Conservation (phyloP, 495 filamentous ascomycete species). For the Pyrenula aspistea region DNA sequence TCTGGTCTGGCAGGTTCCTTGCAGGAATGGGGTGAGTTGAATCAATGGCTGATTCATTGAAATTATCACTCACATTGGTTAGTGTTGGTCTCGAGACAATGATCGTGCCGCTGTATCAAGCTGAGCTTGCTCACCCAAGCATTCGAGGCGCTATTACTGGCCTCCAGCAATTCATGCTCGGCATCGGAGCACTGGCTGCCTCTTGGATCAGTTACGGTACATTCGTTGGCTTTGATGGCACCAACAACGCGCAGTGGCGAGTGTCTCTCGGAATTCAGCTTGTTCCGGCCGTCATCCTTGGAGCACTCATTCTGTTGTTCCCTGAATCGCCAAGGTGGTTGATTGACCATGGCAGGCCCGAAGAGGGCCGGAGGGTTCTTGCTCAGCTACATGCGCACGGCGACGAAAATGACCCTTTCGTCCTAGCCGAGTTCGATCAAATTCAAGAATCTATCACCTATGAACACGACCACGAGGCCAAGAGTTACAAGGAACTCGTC, state of each 20-base stretch:
- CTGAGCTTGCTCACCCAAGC: conserved; percentile 30
- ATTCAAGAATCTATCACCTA: conserved; percentile 28
- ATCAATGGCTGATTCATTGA: conserved; percentile 25
- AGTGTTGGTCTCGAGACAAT: conserved; percentile 50
- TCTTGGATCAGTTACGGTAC: conserved; percentile 32
- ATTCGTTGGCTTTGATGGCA: conserved; percentile 34
- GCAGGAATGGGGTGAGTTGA: conserved; percentile 40
- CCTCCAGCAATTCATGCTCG: conserved; percentile 34
- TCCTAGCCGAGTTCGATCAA: conserved; percentile 28
- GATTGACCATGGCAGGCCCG: conserved; percentile 30
- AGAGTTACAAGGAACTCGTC: conserved; percentile 56
- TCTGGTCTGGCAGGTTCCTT: conserved; percentile 30
- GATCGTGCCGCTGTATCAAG: conserved; percentile 34
- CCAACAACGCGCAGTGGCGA: conserved; percentile 28
- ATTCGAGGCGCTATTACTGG: conserved; percentile 31
- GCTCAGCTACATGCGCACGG: conserved; percentile 37
- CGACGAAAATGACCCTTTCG: conserved; percentile 27
- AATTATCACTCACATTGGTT: neutral
- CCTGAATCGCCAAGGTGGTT: conserved; percentile 52
- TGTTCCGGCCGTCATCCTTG: conserved; percentile 26
- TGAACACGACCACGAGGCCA: conserved; percentile 52
- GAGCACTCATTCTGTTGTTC: conserved; percentile 28
- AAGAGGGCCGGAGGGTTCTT: conserved; percentile 37
- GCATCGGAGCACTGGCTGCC: conserved; percentile 27
- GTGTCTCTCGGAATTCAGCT: conserved; percentile 29